Base-by-base conservation (phyloP, 2,329 filamentous ascomycete genomes). In the Daldinia sp. region DNA sequence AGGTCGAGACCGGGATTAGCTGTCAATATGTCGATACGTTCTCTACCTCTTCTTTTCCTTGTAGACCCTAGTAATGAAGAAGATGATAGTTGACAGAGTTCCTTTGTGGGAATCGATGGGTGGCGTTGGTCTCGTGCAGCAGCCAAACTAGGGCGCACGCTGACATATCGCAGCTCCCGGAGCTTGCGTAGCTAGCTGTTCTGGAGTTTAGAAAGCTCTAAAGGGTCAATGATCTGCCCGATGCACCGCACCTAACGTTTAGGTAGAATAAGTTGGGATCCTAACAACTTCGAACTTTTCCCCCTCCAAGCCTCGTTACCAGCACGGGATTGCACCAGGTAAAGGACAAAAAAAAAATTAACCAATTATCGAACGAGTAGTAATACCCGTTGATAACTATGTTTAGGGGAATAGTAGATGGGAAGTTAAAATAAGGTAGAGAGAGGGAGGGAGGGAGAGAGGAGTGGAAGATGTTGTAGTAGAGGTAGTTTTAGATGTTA, bases 81-180 rank as follows among this genome's bases (percentile, higher is more conserved):
- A 18, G 61, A 46, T 59, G 62, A 54, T 65, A 57, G 60, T 65
- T 50, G 58, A 41, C 39, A 39, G 30, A 62, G 46, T 60, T 60
- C 28, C 28, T 54, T 59, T 60, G 62, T 63, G 57, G 55, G 20
- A 56, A 37, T 58, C 28, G 46, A 58, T 63, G 58, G 58, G 58
- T 67, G 67, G 58, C 60, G 64, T 65, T 63, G 62, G 51, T 69
- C 67, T 65, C 64, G 67, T 72, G 67, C 63, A 60, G 67, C 66
- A 59, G 67, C 61, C 30, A 63, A 48, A 58, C 42, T 33, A 63
- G 46, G 35, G 48, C 57, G 59, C 69, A 69, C 61, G 62, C 65
- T 72, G 67, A 72, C 69, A 72, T 72, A 51, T 72, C 69, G 69
- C 69, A 65, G 69, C 67, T 68, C 51, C 61, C 64, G 53, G 61